phyloP scores from a whole-genome alignment of 108 stramenopile genomes.

The Stephanodiscus minutulus region DNA sequence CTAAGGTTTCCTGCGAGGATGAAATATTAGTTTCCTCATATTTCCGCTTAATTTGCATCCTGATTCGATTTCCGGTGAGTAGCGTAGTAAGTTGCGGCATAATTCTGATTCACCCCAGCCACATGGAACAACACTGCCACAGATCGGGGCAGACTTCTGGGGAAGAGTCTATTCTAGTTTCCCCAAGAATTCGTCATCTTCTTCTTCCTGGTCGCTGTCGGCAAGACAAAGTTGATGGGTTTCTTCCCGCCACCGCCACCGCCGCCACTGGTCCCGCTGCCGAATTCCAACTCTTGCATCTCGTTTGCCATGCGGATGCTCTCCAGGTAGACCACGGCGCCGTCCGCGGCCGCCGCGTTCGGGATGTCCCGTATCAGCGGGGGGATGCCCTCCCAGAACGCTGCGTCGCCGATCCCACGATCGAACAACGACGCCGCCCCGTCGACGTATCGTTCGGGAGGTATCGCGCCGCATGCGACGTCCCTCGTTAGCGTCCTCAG shows the following conservation, averaged over 20 bases:
- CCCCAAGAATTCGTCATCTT: conserved; percentile 6
- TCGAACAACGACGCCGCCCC: conserved; percentile 73
- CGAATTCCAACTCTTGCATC: conserved; percentile 42
- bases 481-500: conserved; percentile 74
- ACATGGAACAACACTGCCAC: too few relatives aligned
- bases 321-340: conserved; percentile 67
- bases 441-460: conserved; percentile 76
- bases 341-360: conserved; percentile 43
- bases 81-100: too few relatives aligned
- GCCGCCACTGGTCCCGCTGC: background rate
- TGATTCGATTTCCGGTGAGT: too few relatives aligned
- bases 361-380: conserved; percentile 74
- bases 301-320: conserved; percentile 36
- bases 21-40: too few relatives aligned
- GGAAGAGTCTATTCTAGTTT: conserved; percentile 1
- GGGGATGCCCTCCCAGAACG: conserved; percentile 70
- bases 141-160: too few relatives aligned
- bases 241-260: conserved; percentile 7
- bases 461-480: conserved; percentile 56
- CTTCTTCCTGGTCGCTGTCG: conserved; percentile 29
- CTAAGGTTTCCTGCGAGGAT: too few relatives aligned
- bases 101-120: too few relatives aligned
- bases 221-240: conserved; percentile 12
- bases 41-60: too few relatives aligned
- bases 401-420: conserved; percentile 57